A percentile compares a stretch with the other conserved stretches of the same genome.
Conservation (phyloP, 2,329 filamentous ascomycete species). For the Diaporthe sp. region DNA sequence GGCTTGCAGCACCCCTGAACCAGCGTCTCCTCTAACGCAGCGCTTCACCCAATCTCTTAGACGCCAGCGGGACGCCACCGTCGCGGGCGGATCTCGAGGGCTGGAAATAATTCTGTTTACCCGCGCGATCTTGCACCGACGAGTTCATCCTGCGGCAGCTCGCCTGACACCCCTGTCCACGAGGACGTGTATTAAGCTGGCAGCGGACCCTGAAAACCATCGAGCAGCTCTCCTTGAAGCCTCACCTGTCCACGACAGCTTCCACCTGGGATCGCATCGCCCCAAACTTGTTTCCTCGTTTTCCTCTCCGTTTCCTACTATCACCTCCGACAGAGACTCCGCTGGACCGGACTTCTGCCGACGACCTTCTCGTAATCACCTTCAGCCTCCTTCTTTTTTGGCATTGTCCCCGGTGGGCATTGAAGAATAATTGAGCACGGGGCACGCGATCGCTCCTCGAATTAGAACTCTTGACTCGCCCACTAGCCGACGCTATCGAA, state of each 20-base stretch:
- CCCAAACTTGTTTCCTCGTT: neutral
- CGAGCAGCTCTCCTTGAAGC: neutral
- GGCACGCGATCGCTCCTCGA: constrained; percentile 23
- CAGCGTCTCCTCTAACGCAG: constrained; percentile 41
- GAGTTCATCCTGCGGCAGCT: constrained; percentile 33
- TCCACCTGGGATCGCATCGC: constrained; percentile 23
- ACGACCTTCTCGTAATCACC: constrained; percentile 20
- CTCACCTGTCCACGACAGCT: constrained; percentile 34
- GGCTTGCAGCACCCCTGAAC: constrained; percentile 12
- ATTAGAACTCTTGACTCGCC: constrained; percentile 26
- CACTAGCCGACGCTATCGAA: constrained; percentile 31
- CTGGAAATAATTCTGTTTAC: constrained; percentile 37
- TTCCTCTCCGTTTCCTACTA: neutral
- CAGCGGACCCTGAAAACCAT: constrained; percentile 14
- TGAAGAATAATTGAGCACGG: constrained; percentile 25
- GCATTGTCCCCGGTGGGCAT: constrained; percentile 23
- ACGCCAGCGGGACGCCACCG: constrained; percentile 36
- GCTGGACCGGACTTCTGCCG: constrained; percentile 39
- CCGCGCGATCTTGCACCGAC: constrained; percentile 32
- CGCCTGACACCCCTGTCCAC: constrained; percentile 26
- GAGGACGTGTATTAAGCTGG: constrained; percentile 34
- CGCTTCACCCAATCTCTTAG: constrained; percentile 42
- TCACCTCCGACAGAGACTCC: constrained; percentile 21
- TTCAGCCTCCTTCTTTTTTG: constrained; percentile 33
- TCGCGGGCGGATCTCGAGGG: constrained; percentile 32